Base-by-base conservation (phyloP, 331 rosid species). In the Dryas integrifolia region DNA sequence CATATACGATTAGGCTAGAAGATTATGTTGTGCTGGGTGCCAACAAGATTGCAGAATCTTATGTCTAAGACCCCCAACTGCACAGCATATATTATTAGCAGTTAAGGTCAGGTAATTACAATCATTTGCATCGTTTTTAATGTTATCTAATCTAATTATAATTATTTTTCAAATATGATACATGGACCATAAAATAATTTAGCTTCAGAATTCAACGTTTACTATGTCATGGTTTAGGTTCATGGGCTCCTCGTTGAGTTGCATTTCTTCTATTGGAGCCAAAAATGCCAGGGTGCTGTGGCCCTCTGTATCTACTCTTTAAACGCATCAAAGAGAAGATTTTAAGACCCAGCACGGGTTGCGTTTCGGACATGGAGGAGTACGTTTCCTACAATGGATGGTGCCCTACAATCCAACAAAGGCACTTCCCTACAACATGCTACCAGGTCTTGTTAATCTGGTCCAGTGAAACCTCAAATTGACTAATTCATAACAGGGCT, bases 251-350 rank as follows among this genome's bases (percentile, higher is more conserved):
- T 30, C 35, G 3, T 30, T 30, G 35, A 30, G 3, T 30, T 30
- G 35, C 35, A 30, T 24, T 14, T 38, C 66, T 39, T 3, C 59
- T 2, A 39, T 68, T 79, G 49, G 73, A 71, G 62, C 79, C 83
- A 75, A 76, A 62, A 62, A 44, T 12, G 79, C 71, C 70, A 80
- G 63, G 68, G 69, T 80, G 82, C 58, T 56, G 15, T 18, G 84
- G 82, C 72, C 86, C 77, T 48, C 40, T 67, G 12, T 85, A 82
- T 79, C 84, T 73, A 48, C 51, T 73, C 61, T 76, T 58, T 70
- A 41, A 56, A 45, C 67, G 18, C 67, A 62, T 74, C 62, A 39
- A 70, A 45, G 65, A 35, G n/a, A 30, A 30, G 16, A 13, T n/a
- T 13, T 30, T 30, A 59, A 30, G 44, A 38, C 44, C 18, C 55